Evolutionary conservation across 495 filamentous ascomycete genomes (phyloP).

Genomic region (Penicillium riverlandense): DNA sequence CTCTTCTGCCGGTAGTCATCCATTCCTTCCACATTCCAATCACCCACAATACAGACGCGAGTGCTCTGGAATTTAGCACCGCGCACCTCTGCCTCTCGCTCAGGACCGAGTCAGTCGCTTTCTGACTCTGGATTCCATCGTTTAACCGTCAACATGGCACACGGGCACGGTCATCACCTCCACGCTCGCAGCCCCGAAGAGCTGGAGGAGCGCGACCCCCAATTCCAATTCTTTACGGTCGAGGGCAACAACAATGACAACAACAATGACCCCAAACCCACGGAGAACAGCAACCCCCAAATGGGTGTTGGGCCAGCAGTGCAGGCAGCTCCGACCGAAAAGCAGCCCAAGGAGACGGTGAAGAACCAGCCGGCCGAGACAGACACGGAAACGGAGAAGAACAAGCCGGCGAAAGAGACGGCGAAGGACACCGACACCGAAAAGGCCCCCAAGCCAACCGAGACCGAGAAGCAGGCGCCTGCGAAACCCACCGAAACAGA

Average conservation of each 20-base stretch:
- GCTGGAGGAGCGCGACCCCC: conserved; percentile 2
- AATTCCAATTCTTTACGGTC: too few species aligned
- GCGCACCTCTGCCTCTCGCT: conserved; percentile 2
- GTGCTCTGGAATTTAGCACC: conserved; percentile 15
- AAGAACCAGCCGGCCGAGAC: neutral
- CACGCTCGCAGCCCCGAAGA: conserved; percentile 12
- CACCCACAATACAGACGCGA: neutral
- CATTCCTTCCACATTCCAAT: conserved; percentile 29
- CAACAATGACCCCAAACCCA: neutral
- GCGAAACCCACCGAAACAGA: conserved; percentile 1
- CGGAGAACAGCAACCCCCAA: neutral
- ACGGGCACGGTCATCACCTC: conserved; percentile 21
- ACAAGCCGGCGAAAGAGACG: neutral
- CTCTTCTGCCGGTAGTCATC: conserved; percentile 16
- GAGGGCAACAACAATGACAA: too few species aligned
- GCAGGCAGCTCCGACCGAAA: neutral
- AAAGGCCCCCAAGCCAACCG: neutral
- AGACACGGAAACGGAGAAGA: conserved; percentile 1
- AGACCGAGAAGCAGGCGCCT: neutral
- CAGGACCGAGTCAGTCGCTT: neutral
- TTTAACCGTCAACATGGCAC: conserved; percentile 13
- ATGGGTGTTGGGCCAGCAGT: neutral
- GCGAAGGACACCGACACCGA: conserved; percentile 2
- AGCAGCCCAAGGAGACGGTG: too few species aligned
- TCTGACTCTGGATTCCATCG: neutral